Evolutionary conservation across 139 green algal genomes (phyloP).

Genomic region (Closterium sp.): DNA sequence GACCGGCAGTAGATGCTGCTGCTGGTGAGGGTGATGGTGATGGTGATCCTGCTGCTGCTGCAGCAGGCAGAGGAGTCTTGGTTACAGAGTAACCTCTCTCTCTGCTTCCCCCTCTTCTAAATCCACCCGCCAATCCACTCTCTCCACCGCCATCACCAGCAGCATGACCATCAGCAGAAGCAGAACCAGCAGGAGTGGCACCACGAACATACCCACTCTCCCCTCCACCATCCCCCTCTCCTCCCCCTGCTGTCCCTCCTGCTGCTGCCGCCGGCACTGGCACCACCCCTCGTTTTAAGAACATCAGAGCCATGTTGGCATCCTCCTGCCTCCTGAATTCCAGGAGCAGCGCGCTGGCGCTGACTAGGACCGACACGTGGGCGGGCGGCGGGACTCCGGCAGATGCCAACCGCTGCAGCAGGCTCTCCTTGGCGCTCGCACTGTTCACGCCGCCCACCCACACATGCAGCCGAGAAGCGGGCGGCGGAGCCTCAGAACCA

Average conservation of each 20-base stretch:
- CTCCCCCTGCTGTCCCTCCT: no score
- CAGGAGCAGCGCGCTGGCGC: conserved; percentile 44
- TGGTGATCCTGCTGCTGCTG: background rate
- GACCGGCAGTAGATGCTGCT: background rate
- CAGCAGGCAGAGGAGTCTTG: background rate
- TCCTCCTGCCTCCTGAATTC: conserved; percentile 37
- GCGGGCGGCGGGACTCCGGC: conserved; percentile 6
- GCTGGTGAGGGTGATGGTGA: background rate
- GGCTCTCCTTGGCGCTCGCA: conserved; percentile 47
- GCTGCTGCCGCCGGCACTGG: background rate
- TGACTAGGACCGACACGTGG: conserved; percentile 34
- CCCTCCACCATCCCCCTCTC: background rate
- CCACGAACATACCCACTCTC: conserved; percentile 23
- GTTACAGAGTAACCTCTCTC: background rate
- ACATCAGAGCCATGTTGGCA: conserved; percentile 3
- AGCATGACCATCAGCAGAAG: background rate
- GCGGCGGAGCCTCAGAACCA: background rate
- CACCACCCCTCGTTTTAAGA: background rate
- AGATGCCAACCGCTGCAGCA: conserved; percentile 17
- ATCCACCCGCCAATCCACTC: background rate
- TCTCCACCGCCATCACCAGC: background rate
- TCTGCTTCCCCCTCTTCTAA: background rate
- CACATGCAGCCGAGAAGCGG: conserved; percentile 12
- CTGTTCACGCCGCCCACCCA: conserved; percentile 46
- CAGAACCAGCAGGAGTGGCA: conserved; percentile 15